Base-by-base conservation (phyloP, 2,329 filamentous ascomycete genomes). In the Fusarium stilboides region DNA sequence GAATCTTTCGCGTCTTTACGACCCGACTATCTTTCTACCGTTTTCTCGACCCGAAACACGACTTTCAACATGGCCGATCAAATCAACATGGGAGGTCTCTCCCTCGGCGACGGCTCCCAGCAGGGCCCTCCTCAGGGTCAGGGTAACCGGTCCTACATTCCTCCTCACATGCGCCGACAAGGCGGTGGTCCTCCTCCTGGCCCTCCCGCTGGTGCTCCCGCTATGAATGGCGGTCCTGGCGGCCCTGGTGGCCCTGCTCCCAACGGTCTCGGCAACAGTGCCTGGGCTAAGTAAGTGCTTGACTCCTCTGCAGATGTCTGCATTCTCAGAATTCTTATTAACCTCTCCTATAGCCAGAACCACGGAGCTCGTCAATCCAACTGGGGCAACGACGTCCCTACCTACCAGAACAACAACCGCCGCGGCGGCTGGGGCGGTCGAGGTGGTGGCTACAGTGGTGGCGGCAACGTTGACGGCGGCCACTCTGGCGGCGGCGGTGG, bases 81-180 rank as follows among this genome's bases (percentile, higher is more conserved):
- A 85, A 87, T 96, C 76, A 93, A 94, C 85, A 94, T 95, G 88
- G 88, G 86, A 79, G 89, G 89, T 79, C 85, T 95, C 77, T 91
- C 84, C 81, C 85, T 95, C 70, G 89, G 82, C 61, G 79, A 80
- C 33, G 79, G 77, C 57, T 70, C 74, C 47, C 78, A 57, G 56
- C 73, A 76, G 46, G 72, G 69, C 54, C 68, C 65, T 66, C 50
- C 75, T 61, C 70, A 76, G 70, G 62, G 62, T 61, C 70, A 76
- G 70, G 62, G 62, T 58, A 67, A 74, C 71, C 91, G 91, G 77
- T 92, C 92, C 59, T 96, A 96, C 86, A 94, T 96, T 73, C 93
- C 93, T 72, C 93, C 93, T 81, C 93, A 96, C 82, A 89, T 94
- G 86, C 90, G 93, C 75, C 77, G 76, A 39, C 70, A 68, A 40